Percentiles rank a stretch among this genome's conserved stretches.
Conservation (phyloP, 257 asterid species). For the Nicotiana paniculata region DNA sequence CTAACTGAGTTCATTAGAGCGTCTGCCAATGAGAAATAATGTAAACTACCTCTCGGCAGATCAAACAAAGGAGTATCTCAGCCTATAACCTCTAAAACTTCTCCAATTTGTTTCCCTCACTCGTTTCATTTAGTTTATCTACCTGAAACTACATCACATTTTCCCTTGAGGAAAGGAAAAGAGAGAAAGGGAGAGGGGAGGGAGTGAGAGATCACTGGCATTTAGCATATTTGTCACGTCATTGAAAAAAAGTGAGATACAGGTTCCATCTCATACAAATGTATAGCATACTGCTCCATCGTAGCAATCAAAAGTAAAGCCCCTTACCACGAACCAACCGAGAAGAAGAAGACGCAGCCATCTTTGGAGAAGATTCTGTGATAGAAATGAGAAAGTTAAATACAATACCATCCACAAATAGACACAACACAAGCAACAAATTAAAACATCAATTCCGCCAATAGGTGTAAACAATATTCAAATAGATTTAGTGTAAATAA, state of each 20-base stretch:
- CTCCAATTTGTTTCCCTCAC: not conserved
- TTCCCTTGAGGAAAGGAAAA: not conserved
- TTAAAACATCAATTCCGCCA: not conserved
- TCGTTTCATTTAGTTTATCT: not conserved
- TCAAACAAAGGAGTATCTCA: not conserved
- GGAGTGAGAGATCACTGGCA: not conserved
- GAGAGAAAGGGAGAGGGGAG: not conserved
- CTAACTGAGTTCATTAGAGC: not conserved
- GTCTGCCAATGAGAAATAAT: not conserved
- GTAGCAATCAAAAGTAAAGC: not conserved
- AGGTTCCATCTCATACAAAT: not conserved
- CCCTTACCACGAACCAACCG: slow-evolving; percentile 8
- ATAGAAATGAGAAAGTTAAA: not conserved
- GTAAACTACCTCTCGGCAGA: not conserved
- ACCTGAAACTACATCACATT: not conserved
- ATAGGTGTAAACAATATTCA: not conserved
- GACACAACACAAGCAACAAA: not conserved
- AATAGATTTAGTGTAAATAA: not conserved
- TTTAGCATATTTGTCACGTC: not conserved
- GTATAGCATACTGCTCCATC: not conserved
- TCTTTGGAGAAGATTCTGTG: not conserved
- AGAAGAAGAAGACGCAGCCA: slow-evolving; percentile 17
- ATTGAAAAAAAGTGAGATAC: not conserved
- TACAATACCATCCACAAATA: not conserved
- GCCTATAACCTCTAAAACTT: not conserved